A percentile compares a stretch with the other conserved stretches of the same genome.
phyloP scores from a whole-genome alignment of 2,329 filamentous ascomycete genomes.

The Diaporthe aspalathi region DNA sequence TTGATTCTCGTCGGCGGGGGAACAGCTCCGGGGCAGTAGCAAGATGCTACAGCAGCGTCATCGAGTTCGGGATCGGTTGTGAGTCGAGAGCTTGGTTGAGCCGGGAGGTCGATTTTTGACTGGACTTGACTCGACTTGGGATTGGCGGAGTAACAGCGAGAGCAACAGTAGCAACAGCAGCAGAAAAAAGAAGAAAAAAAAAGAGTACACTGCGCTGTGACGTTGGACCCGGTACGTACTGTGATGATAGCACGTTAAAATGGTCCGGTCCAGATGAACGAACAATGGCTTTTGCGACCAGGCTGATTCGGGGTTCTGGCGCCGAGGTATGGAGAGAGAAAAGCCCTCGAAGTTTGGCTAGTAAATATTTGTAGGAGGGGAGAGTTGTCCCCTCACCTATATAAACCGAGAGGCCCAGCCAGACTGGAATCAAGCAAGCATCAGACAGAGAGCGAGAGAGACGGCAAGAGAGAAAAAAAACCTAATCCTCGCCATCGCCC shows the following conservation, averaged over 20 bases:
- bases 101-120: slow-evolving; percentile 3
- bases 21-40: not conserved
- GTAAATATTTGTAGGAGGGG: not conserved
- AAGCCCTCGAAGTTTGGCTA: not conserved
- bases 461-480: slow-evolving; percentile 7
- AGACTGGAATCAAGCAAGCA: not conserved
- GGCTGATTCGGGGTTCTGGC: slow-evolving; percentile 5
- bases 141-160: slow-evolving; percentile 15
- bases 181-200: not conserved
- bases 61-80: not conserved
- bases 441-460: not conserved
- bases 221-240: not conserved
- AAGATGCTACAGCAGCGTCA: slow-evolving; percentile 25
- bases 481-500: slow-evolving; percentile 4
- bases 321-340: slow-evolving; percentile 9
- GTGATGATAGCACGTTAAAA: not conserved
- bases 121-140: not conserved
- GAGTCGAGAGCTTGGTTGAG: slow-evolving; percentile 14
- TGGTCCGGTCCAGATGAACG: not conserved
- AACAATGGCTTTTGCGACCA: slow-evolving; percentile 21
- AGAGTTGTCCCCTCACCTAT: slow-evolving; percentile 18
- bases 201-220: slow-evolving; percentile 11
- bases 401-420: slow-evolving; percentile 26
- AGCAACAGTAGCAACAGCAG: not conserved
- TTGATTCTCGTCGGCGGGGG: slow-evolving; percentile 6